phyloP scores from a whole-genome alignment of 305 asterid genomes.

The Fraxinus greggii region DNA sequence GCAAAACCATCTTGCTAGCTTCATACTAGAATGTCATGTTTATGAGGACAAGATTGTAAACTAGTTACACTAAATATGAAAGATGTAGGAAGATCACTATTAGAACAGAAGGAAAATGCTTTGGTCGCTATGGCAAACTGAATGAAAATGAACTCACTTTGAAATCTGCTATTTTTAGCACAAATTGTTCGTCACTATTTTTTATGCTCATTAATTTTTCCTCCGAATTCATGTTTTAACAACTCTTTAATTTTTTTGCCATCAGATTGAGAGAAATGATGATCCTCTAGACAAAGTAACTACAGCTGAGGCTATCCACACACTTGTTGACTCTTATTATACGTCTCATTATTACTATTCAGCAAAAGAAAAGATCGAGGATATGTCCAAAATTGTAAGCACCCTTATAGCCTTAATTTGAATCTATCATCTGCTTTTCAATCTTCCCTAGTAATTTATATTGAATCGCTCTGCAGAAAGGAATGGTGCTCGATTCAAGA shows the following conservation, averaged over 20 bases:
- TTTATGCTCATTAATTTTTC: neutral
- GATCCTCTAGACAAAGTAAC: constrained; percentile 89
- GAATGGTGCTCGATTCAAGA: constrained; percentile 20
- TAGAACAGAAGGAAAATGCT: neutral
- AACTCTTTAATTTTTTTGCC: neutral
- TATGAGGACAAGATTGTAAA: neutral
- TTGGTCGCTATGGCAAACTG: neutral
- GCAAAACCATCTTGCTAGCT: neutral
- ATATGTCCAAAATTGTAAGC: constrained; percentile 82
- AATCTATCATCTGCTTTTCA: neutral
- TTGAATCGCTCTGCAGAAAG: constrained; percentile 26
- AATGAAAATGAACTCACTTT: neutral
- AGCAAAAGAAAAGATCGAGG: constrained; percentile 74
- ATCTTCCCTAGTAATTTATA: neutral
- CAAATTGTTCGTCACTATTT: neutral
- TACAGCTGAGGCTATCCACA: constrained; percentile 74
- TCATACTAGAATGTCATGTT: neutral
- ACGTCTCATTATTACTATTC: constrained; percentile 57
- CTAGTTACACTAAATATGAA: neutral
- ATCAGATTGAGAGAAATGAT: constrained; percentile 73
- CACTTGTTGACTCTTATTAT: constrained; percentile 57
- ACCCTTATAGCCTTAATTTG: neutral
- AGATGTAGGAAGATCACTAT: neutral
- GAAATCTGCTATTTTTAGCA: neutral
- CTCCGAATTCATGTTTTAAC: neutral